Base-by-base conservation (phyloP, 1,284 basidiomycete genomes). In the Trichosporon sp. region DNA sequence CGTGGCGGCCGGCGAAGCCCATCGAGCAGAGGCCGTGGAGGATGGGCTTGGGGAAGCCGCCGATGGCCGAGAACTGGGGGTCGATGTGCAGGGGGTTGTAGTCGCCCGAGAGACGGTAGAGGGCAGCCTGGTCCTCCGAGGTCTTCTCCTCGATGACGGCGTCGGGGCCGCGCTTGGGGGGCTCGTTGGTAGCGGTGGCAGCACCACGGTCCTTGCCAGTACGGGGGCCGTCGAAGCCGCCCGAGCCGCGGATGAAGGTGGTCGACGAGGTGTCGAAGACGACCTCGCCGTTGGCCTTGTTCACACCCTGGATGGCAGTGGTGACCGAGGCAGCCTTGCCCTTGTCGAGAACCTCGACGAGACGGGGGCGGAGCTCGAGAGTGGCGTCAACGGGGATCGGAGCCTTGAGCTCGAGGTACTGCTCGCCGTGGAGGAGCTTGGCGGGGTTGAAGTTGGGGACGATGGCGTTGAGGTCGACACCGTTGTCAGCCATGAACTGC, bases 341-440 rank as follows among this genome's bases (percentile, higher is more conserved):
- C 89, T 85, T 85, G 76, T 85, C 84, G 16, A 85, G 78, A 1
- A 86, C 84, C 71, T 85, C 84, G 54, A 85, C 74, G 56, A 88
- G 78, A 69, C 82, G 88, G 10, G 90, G 88, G 78, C 91, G 87
- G 82, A 89, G 96, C 56, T 94, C 87, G 43, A 98, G 86, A n/a
- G 91, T 90, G 2, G 90, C 96, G 73, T 88, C 90, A 0, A 93
- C 94, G 0, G 96, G 96, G 75, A 98, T 93, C 0, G 91, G 90
- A 0, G 86, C 90, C 80, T 93, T 92, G 84, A 99, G 94, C 74
- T 90, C 87, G 73, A 99, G 86, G 84, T 94, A 98, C 82, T 99
- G 97, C 84, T 99, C 96, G 71, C 96, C 96, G 84, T 99, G 97
- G 35, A 99, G 88, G n/a, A 99, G 87, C 86, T 95, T 98, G 73